phyloP scores from a whole-genome alignment of 148 eudicot species.

The Beta vulgaris region DNA sequence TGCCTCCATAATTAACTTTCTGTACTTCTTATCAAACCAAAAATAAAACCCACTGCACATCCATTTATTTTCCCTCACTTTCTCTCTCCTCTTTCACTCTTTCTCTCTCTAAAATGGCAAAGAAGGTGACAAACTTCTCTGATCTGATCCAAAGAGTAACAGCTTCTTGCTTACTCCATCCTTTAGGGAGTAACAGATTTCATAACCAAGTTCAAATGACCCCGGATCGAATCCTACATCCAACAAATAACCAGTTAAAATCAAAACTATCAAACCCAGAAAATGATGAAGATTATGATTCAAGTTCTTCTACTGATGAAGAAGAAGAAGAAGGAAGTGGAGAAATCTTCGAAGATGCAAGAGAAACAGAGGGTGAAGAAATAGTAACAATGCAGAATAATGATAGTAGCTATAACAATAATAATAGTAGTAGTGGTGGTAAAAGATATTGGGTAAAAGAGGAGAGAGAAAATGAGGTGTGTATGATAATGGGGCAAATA shows the following conservation, averaged over 20 bases:
- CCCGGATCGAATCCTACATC: constrained; percentile 28
- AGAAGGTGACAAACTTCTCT: constrained; percentile 69
- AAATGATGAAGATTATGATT: constrained; percentile 14
- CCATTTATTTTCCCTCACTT: constrained; percentile 16
- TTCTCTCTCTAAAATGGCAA: constrained; percentile 29
- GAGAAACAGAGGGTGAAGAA: constrained; percentile 20
- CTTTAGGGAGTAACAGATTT: constrained; percentile 53
- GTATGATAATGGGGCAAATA: constrained; percentile 50
- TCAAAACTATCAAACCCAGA: constrained; percentile 4
- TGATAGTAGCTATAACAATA: no score
- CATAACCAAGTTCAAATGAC: constrained; percentile 25
- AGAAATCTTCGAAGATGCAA: constrained; percentile 22
- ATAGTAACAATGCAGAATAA: background rate
- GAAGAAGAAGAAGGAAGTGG: constrained; percentile 22
- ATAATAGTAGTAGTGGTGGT: no score
- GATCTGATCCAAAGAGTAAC: constrained; percentile 98
- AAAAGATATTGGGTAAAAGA: constrained; percentile 1
- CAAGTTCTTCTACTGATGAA: constrained; percentile 5
- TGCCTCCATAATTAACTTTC: background rate
- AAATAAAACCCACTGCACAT: no score
- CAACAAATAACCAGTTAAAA: constrained; percentile 24
- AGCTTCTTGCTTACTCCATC: constrained; percentile 79
- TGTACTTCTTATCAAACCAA: no score
- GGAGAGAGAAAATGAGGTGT: constrained; percentile 34
- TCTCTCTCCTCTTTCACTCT: background rate